A percentile compares a stretch with the other conserved stretches of the same genome.
Evolutionary conservation across 2,329 filamentous ascomycete genomes (phyloP).

Genomic region (Penicillium sp.): DNA sequence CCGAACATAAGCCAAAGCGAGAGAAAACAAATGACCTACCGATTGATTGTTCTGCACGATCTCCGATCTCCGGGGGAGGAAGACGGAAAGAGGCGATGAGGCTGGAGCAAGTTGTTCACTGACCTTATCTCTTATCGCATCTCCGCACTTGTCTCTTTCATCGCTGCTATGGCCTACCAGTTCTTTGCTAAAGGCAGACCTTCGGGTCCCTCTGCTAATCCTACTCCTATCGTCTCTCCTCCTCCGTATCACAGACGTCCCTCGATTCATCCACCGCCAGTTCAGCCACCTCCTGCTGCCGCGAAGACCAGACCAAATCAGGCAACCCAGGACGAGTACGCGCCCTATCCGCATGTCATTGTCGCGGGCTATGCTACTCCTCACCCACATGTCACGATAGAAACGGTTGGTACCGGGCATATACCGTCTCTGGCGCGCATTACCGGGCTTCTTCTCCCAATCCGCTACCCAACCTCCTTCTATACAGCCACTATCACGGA

Average conservation of each 20-base stretch:
- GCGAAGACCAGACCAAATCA: constrained; percentile 26
- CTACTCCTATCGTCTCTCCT: constrained; percentile 19
- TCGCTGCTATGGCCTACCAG: constrained; percentile 35
- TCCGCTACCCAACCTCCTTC: constrained; percentile 61
- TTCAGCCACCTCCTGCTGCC: constrained; percentile 26
- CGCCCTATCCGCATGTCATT: constrained; percentile 33
- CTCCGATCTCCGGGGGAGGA: constrained; percentile 4
- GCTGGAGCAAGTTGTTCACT: constrained; percentile 25
- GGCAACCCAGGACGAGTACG: constrained; percentile 25
- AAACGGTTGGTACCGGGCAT: constrained; percentile 52
- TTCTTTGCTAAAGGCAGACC: constrained; percentile 37
- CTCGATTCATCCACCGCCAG: constrained; percentile 33
- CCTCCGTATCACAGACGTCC: constrained; percentile 19
- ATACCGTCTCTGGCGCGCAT: constrained; percentile 58
- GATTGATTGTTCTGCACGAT: constrained; percentile 13
- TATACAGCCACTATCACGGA: constrained; percentile 61
- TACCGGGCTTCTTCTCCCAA: constrained; percentile 58
- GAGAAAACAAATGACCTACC: constrained; percentile 10
- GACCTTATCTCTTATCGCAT: constrained; percentile 34
- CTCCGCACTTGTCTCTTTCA: constrained; percentile 29
- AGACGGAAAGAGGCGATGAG: constrained; percentile 19
- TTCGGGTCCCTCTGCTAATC: constrained; percentile 20
- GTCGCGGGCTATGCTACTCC: constrained; percentile 32
- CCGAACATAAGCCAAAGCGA: not conserved
- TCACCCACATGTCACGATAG: constrained; percentile 53